Base-by-base conservation (phyloP, 495 filamentous ascomycete genomes). In the Aspergillus avenaceus region DNA sequence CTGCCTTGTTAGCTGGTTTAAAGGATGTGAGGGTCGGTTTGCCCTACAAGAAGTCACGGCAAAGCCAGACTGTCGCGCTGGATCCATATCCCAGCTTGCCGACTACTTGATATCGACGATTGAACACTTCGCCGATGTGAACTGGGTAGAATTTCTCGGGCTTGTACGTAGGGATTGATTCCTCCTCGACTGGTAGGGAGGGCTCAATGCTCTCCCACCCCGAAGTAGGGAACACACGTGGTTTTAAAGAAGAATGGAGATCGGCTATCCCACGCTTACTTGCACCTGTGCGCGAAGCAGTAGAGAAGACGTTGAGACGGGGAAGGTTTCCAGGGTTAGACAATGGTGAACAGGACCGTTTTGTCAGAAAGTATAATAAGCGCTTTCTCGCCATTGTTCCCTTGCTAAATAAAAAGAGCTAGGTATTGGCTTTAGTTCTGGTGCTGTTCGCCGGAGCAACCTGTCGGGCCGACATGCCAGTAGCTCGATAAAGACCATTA, bases 51-150 rank as follows among this genome's bases (percentile, higher is more conserved):
- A 79, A 56, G 56, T 79, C 75, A n/a, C 65, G 67, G 38, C 65
- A 69, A 13, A 81, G 64, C 76, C 76, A 80, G 2, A 75, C 77
- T 5, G 77, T 81, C 13, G 77, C 76, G 36, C 54, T 66, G 8
- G 71, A 58, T 5, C 77, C 77, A 52, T 71, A 76, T 6, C 77
- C 72, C 28, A 78, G 59, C 56, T 79, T 80, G 43, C 58, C 62
- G 9, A 75, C 42, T 44, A 77, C 54, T 44, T 65, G 60, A 59
- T 76, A 79, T 45, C 61, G 62, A 18, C 58, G 48, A 26, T 67
- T 56, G 51, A 72, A 65, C 1, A 68, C 54, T 44, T 80, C 74
- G 9, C 73, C 75, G 26, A 76, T 61, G 43, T 61, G 62, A 21
- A 73, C 74, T 6, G 74, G 76, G 56, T 76, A 63, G 44, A 56